Evolutionary conservation across 352 stramenopile species (phyloP).

Genomic region (Elongisporangium senticosum): DNA sequence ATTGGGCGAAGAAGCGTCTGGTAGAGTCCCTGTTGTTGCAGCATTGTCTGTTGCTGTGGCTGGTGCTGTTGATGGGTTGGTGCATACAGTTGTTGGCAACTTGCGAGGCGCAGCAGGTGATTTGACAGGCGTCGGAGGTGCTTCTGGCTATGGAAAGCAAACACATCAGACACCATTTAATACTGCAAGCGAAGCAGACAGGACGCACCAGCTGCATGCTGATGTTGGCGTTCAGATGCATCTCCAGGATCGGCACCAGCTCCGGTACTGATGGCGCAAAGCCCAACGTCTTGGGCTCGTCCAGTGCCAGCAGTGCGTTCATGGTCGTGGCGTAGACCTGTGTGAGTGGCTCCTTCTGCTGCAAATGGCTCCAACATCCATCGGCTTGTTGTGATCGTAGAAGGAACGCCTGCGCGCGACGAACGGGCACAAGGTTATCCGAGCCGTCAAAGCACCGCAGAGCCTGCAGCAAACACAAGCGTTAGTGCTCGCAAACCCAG

Average conservation of each 20-base stretch:
- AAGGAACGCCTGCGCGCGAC: constrained; percentile 64
- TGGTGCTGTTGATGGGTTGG: background rate
- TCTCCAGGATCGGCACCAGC: constrained; percentile 41
- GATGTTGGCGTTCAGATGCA: constrained; percentile 59
- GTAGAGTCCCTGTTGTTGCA: constrained; percentile 11
- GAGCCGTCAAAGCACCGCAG: constrained; percentile 69
- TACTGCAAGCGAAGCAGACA: background rate
- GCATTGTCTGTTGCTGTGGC: background rate
- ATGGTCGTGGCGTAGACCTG: constrained; percentile 51
- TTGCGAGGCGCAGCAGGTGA: background rate
- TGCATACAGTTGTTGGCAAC: background rate
- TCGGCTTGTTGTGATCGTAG: constrained; percentile 49
- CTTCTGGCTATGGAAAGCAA: background rate
- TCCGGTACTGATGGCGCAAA: constrained; percentile 65
- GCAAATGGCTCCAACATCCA: constrained; percentile 39
- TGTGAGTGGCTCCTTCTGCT: constrained; percentile 11
- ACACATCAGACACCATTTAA: no score
- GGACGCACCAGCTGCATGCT: background rate
- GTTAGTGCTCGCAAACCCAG: background rate
- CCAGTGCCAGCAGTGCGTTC: constrained; percentile 39
- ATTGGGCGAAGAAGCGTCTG: background rate
- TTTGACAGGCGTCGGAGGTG: background rate
- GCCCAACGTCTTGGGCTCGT: constrained; percentile 32
- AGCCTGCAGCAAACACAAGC: constrained; percentile 26
- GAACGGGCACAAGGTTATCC: constrained; percentile 60